These are phyloP conservation scores for Trametopsis cervina DNA, from an alignment of 768 basidiomycete species.

Conservation along the genomic window DNA sequence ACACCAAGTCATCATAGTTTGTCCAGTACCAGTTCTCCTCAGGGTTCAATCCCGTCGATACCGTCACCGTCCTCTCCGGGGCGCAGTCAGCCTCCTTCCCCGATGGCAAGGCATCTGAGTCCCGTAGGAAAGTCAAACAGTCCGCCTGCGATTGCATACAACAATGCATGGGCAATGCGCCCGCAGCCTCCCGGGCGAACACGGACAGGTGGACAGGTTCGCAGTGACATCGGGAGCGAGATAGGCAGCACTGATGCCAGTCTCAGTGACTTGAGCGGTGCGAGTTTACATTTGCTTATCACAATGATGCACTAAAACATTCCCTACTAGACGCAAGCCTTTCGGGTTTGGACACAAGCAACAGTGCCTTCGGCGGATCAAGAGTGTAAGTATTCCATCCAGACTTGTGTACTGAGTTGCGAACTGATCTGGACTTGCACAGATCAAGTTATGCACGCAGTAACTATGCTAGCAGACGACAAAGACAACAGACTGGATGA, in stretches of 20 bases:
- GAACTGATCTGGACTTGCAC: neutral
- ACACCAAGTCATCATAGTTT: slow-evolving; percentile 62
- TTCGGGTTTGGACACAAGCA: slow-evolving; percentile 54
- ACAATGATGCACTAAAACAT: neutral
- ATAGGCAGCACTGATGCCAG: slow-evolving; percentile 71
- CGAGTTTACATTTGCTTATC: slow-evolving; percentile 16
- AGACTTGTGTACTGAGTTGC: neutral
- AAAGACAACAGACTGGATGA: neutral
- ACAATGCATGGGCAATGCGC: slow-evolving; percentile 45
- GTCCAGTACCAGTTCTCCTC: slow-evolving; percentile 68
- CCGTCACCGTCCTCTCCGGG: slow-evolving; percentile 63
- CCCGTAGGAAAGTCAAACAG: slow-evolving; percentile 54
- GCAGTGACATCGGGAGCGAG: slow-evolving; percentile 35
- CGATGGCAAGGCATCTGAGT: slow-evolving; percentile 22
- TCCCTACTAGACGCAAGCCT: slow-evolving; percentile 54
- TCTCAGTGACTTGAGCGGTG: slow-evolving; percentile 84
- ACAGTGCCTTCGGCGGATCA: neutral
- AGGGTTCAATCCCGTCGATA: slow-evolving; percentile 75
- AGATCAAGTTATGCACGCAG: neutral
- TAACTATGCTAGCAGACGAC: neutral
- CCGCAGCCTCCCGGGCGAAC: slow-evolving; percentile 16
- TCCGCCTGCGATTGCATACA: slow-evolving; percentile 50
- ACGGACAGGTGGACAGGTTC: slow-evolving; percentile 22
- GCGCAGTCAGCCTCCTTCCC: slow-evolving; percentile 28
- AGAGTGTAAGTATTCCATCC: neutral